Evolutionary conservation across 352 stramenopile genomes (phyloP).

Genomic region (Phytophthora capsici): DNA sequence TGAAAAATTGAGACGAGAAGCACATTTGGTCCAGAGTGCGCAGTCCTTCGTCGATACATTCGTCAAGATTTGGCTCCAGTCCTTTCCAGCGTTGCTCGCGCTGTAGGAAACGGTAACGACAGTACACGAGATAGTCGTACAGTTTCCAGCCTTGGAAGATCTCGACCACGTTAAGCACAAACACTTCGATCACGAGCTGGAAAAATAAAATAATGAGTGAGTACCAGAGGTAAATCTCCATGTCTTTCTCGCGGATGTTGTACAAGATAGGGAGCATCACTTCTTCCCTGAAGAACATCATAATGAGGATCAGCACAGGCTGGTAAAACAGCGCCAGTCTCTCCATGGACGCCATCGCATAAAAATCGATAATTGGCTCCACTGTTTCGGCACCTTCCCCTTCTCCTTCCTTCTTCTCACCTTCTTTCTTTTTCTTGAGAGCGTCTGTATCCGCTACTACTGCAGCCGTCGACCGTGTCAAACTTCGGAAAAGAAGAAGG

Average conservation of each 20-base stretch:
- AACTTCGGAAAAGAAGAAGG: conserved; percentile 56
- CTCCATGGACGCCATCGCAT: conserved; percentile 91
- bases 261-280: conserved; percentile 94
- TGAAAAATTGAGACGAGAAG: conserved; percentile 98
- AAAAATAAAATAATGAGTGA: conserved; percentile 96
- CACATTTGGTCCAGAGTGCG: conserved; percentile 97
- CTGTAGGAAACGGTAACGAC: conserved; percentile 95
- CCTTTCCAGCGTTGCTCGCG: conserved; percentile 97
- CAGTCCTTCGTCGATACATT: conserved; percentile 97
- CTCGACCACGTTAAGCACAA: conserved; percentile 96
- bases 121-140: conserved; percentile 98
- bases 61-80: conserved; percentile 95
- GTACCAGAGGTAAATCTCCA: conserved; percentile 98
- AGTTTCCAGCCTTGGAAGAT: conserved; percentile 98
- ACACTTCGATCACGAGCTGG: conserved; percentile 94
- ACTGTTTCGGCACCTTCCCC: conserved; percentile 91
- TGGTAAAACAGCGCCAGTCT: conserved; percentile 94
- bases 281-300: conserved; percentile 96
- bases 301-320: conserved; percentile 94
- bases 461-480: conserved; percentile 54
- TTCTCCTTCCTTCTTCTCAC: conserved; percentile 49
- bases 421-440: conserved; percentile 54
- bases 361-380: conserved; percentile 97
- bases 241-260: conserved; percentile 97
- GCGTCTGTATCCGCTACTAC: conserved; percentile 16